Conservation (phyloP, 1,284 basidiomycete species). For the Marasmius sp. region DNA sequence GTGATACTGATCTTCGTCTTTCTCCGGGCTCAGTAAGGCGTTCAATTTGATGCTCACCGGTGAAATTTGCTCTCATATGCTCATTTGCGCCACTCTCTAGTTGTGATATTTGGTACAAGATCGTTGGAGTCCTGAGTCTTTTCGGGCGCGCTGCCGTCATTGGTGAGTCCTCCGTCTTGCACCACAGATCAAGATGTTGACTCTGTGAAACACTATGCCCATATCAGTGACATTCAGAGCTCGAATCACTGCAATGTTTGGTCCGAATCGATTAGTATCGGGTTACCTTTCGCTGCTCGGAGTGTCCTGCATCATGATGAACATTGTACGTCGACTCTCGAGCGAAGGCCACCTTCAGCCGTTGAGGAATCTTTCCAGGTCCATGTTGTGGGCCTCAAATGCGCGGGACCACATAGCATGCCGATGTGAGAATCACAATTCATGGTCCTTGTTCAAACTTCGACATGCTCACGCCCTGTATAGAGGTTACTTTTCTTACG, state of each 20-base stretch:
- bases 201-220: background rate
- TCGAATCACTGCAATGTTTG: slow-evolving; percentile 27
- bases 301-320: slow-evolving; percentile 24
- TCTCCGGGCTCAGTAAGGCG: too few relatives aligned
- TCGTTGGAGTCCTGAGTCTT: slow-evolving; percentile 8
- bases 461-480: too few relatives aligned
- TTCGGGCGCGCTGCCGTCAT: slow-evolving; percentile 12
- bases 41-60: background rate
- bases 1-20: background rate
- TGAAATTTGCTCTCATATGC: too few relatives aligned
- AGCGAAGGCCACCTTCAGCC: background rate
- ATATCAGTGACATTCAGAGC: slow-evolving; percentile 25
- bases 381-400: background rate
- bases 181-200: background rate
- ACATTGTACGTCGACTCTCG: slow-evolving; percentile 21
- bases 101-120: slow-evolving; percentile 11
- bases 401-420: background rate
- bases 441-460: background rate
- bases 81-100: background rate
- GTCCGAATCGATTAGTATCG: slow-evolving; percentile 21
- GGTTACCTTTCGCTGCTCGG: slow-evolving; percentile 23
- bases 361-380: background rate
- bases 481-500: background rate
- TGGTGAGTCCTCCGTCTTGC: slow-evolving; percentile 5
- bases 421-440: background rate